These are phyloP conservation scores for Cerrena zonata DNA, from an alignment of 1,284 basidiomycete species.

Conservation along the genomic window DNA sequence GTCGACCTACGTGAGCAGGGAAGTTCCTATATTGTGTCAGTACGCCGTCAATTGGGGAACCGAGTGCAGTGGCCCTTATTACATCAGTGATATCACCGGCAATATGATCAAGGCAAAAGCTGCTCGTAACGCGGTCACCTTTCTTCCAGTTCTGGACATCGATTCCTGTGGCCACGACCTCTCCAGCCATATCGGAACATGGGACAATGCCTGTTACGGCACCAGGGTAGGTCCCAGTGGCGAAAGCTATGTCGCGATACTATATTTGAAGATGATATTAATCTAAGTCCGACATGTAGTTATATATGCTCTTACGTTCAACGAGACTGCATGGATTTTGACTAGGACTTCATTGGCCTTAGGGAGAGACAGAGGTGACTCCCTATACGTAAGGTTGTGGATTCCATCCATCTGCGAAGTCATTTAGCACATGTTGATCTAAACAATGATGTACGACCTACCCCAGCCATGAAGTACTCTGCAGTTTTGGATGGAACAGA, in stretches of 20 bases:
- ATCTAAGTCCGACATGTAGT: not conserved
- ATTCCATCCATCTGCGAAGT: too few relatives aligned
- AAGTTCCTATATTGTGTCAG: slow-evolving; percentile 44
- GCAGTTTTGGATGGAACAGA: not conserved
- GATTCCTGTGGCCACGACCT: slow-evolving; percentile 50
- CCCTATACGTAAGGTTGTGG: slow-evolving; percentile 29
- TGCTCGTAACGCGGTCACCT: slow-evolving; percentile 49
- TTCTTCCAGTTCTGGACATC: slow-evolving; percentile 35
- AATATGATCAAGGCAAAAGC: slow-evolving; percentile 18
- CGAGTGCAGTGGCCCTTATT: slow-evolving; percentile 34
- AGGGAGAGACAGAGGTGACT: slow-evolving; percentile 29
- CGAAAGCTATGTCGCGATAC: slow-evolving; percentile 40
- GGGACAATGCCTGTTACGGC: slow-evolving; percentile 40
- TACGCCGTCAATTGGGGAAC: slow-evolving; percentile 49
- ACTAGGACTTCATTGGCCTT: slow-evolving; percentile 40
- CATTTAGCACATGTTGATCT: not conserved
- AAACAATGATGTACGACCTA: not conserved
- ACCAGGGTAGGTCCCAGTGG: slow-evolving; percentile 31
- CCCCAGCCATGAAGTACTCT: slow-evolving; percentile 5
- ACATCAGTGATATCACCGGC: slow-evolving; percentile 13
- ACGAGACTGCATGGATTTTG: slow-evolving; percentile 46
- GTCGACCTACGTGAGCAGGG: slow-evolving; percentile 15
- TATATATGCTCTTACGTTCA: slow-evolving; percentile 30
- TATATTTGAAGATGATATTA: slow-evolving; percentile 12
- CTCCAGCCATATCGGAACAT: slow-evolving; percentile 59